Evolutionary conservation across 2,329 filamentous ascomycete species (phyloP).

Genomic region (Mariannaea sp.): DNA sequence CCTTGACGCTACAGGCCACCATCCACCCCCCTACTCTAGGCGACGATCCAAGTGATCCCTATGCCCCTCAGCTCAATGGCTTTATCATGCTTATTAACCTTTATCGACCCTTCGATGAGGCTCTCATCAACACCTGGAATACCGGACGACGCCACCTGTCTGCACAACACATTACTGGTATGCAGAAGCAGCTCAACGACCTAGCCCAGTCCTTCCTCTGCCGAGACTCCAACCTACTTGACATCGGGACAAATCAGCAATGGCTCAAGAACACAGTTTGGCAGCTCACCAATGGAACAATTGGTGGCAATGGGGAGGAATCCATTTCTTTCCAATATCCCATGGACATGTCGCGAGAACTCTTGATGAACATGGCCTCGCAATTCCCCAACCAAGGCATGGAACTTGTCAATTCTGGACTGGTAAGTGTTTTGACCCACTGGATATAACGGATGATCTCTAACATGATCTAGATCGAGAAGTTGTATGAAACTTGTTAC

Average conservation of each 20-base stretch:
- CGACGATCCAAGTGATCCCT: slow-evolving; percentile 63
- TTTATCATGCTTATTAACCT: slow-evolving; percentile 66
- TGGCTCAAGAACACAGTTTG: slow-evolving; percentile 69
- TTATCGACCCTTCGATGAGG: slow-evolving; percentile 69
- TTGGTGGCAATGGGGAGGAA: slow-evolving; percentile 51
- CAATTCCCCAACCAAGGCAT: slow-evolving; percentile 74
- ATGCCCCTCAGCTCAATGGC: slow-evolving; percentile 56
- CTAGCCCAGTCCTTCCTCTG: slow-evolving; percentile 58
- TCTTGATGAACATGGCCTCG: slow-evolving; percentile 68
- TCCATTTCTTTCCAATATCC: slow-evolving; percentile 67
- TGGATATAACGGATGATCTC: neutral
- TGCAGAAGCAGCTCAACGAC: slow-evolving; percentile 68
- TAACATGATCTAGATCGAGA: slow-evolving; percentile 64
- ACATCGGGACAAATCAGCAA: slow-evolving; percentile 63
- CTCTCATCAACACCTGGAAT: slow-evolving; percentile 68
- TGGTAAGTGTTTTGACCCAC: slow-evolving; percentile 58
- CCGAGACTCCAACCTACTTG: slow-evolving; percentile 58
- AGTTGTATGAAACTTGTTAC: slow-evolving; percentile 77
- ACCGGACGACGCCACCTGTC: slow-evolving; percentile 64
- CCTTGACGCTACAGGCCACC: slow-evolving; percentile 71
- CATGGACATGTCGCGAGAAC: slow-evolving; percentile 64
- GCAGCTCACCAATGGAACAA: slow-evolving; percentile 63
- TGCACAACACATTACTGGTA: slow-evolving; percentile 57
- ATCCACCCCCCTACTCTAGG: slow-evolving; percentile 67
- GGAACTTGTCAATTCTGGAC: slow-evolving; percentile 73